Percentiles rank a stretch among this genome's conserved stretches.
These are phyloP conservation scores for Ustilago bromivora DNA, from an alignment of 1,284 basidiomycete genomes.

Conservation along the genomic window DNA sequence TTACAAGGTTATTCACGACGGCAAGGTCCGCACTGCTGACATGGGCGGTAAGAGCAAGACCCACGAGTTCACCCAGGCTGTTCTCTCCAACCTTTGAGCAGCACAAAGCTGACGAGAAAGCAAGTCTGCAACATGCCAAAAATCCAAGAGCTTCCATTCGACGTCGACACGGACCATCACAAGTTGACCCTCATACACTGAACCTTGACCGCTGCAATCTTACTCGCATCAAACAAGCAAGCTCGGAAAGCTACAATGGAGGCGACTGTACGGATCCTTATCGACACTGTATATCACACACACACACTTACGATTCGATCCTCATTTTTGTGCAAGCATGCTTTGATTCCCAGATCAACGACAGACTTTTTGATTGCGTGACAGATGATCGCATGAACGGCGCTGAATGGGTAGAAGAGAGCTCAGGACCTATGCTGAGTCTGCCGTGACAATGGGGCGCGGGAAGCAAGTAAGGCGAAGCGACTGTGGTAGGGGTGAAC, in stretches of 20 bases:
- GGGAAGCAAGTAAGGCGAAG: conserved; percentile 27
- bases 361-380: conserved; percentile 11
- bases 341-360: conserved; percentile 28
- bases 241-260: background rate
- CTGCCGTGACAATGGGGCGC: background rate
- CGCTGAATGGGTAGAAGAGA: background rate
- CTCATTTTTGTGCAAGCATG: conserved; percentile 33
- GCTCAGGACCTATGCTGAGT: background rate
- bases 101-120: background rate
- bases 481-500: conserved; percentile 26
- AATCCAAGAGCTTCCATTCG: conserved; percentile 4
- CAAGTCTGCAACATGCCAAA: conserved; percentile 2
- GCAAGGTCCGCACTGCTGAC: conserved; percentile 91
- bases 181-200: background rate
- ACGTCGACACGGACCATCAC: conserved; percentile 19
- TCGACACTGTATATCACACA: conserved; percentile 41
- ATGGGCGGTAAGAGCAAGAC: conserved; percentile 79
- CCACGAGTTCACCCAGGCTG: conserved; percentile 68
- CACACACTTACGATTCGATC: conserved; percentile 21
- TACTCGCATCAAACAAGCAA: background rate
- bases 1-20: conserved; percentile 90
- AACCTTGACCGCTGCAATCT: background rate
- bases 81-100: conserved; percentile 61
- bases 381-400: background rate
- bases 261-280: conserved; percentile 3